Conservation (phyloP, 495 filamentous ascomycete genomes). For the Pyronema domesticum region DNA sequence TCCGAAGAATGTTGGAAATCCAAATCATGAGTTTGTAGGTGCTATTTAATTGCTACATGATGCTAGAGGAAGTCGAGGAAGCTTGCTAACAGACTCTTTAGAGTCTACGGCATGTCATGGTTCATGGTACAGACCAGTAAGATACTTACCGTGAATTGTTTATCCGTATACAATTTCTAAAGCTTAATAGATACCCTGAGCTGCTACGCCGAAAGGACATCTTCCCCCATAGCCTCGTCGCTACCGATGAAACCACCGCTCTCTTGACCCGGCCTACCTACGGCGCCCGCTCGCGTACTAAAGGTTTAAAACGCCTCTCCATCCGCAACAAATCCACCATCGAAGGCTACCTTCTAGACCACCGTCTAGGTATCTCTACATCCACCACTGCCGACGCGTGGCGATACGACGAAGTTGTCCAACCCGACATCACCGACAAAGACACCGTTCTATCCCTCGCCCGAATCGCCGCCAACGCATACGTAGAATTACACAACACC, state of each 20-base stretch:
- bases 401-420: conserved; percentile 60
- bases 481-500: conserved; percentile 49
- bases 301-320: conserved; percentile 59
- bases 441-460: conserved; percentile 68
- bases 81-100: neutral
- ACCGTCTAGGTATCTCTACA: conserved; percentile 41
- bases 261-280: conserved; percentile 15
- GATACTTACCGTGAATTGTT: neutral
- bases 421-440: conserved; percentile 74
- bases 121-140: conserved; percentile 50
- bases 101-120: conserved; percentile 66
- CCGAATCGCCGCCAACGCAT: conserved; percentile 73
- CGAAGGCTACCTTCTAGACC: conserved; percentile 50
- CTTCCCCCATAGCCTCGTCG: conserved; percentile 44
- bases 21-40: too few relatives aligned
- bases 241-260: conserved; percentile 41
- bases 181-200: conserved; percentile 40
- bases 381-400: conserved; percentile 46
- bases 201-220: conserved; percentile 64
- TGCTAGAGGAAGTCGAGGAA: neutral
- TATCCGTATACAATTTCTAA: neutral
- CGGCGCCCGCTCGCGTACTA: conserved; percentile 38
- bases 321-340: conserved; percentile 60
- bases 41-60: neutral
- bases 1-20: neutral